Evolutionary conservation across 148 eudicot genomes (phyloP).

Genomic region (Amaranthus cruentus): DNA sequence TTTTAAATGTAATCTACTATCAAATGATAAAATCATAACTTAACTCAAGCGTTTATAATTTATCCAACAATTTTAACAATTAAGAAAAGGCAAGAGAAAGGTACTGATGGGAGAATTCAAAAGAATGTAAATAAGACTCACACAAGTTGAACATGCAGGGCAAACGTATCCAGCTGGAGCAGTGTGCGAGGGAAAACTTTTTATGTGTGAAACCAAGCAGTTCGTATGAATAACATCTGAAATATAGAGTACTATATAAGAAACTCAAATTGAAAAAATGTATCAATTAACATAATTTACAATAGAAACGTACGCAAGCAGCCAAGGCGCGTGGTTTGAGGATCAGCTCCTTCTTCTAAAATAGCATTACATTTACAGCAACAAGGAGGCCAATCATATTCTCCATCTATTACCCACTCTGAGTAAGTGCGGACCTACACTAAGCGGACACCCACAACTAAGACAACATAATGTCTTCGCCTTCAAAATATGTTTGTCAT

Average conservation of each 20-base stretch:
- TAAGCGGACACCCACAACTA: neutral
- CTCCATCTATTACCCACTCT: constrained; percentile 99
- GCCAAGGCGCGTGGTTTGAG: constrained; percentile 85
- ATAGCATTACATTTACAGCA: constrained; percentile 76
- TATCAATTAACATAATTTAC: neutral
- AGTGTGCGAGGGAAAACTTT: constrained; percentile 82
- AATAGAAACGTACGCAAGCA: constrained; percentile 81
- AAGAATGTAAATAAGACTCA: constrained; percentile 30
- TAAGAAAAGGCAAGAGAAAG: neutral
- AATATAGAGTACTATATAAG: constrained; percentile 20
- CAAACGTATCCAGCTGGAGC: constrained; percentile 96
- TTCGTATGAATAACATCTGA: constrained; percentile 82
- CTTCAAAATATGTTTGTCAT: neutral
- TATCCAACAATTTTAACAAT: neutral
- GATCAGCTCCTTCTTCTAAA: constrained; percentile 56
- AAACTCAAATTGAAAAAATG: neutral
- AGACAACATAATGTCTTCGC: neutral
- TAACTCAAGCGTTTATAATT: neutral
- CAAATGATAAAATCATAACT: neutral
- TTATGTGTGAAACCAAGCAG: constrained; percentile 81
- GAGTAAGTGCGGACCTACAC: constrained; percentile 79
- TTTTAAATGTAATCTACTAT: neutral
- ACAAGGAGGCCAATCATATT: constrained; percentile 94
- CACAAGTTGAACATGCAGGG: constrained; percentile 82
- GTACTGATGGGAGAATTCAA: neutral